Percentiles rank a stretch among this genome's conserved stretches.
Evolutionary conservation across 2,329 filamentous ascomycete genomes (phyloP).

Genomic region (Juglanconis juglandina): DNA sequence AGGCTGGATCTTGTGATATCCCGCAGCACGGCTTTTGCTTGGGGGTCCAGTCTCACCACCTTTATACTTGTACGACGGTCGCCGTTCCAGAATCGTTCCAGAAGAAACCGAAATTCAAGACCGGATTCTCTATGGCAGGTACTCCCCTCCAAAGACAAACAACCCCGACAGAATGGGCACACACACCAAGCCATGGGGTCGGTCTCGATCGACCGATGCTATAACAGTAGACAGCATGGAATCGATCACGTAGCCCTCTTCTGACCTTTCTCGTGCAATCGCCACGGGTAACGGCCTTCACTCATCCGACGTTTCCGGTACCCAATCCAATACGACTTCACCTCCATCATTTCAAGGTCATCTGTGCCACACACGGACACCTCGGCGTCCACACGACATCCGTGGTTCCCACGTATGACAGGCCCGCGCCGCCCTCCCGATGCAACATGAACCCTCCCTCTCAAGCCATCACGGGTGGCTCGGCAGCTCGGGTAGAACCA

Average conservation of each 20-base stretch:
- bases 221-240: no score
- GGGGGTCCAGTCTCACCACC: neutral
- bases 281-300: no score
- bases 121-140: no score
- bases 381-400: neutral
- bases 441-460: slow-evolving; percentile 9
- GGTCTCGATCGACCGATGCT: no score
- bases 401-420: slow-evolving; percentile 8
- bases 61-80: neutral
- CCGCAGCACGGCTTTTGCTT: neutral
- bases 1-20: neutral
- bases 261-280: no score
- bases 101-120: neutral
- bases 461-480: neutral
- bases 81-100: neutral
- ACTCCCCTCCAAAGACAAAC: no score
- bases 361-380: slow-evolving; percentile 1
- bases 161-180: no score
- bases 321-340: neutral
- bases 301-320: no score
- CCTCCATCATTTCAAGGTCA: slow-evolving; percentile 3
- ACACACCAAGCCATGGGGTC: no score
- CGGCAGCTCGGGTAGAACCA: neutral
- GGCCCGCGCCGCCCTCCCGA: slow-evolving; percentile 15
- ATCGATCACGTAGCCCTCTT: no score